These are phyloP conservation scores for Fusarium sp. DNA, from an alignment of 2,329 filamentous ascomycete species.

Conservation along the genomic window DNA sequence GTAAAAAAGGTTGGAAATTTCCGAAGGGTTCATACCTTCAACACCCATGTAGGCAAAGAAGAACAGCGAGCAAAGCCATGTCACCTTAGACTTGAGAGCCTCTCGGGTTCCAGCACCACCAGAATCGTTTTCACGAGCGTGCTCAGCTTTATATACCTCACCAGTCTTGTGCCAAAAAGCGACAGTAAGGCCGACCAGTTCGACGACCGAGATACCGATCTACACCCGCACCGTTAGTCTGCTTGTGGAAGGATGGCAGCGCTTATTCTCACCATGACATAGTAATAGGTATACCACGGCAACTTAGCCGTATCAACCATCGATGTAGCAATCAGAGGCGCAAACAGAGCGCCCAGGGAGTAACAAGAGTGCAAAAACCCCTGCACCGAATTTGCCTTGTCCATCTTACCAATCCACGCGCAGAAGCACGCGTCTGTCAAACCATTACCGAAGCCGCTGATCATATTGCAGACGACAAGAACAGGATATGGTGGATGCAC, in stretches of 20 bases:
- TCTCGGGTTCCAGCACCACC: conserved; percentile 49
- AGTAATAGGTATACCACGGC: conserved; percentile 78
- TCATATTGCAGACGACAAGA: conserved; percentile 70
- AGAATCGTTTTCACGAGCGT: conserved; percentile 40
- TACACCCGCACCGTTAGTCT: conserved; percentile 21
- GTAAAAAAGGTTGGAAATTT: rapidly evolving
- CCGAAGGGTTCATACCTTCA: conserved; percentile 59
- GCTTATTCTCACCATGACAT: conserved; percentile 70
- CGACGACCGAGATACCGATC: conserved; percentile 64
- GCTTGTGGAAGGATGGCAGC: conserved; percentile 13
- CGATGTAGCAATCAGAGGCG: conserved; percentile 74
- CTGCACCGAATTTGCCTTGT: conserved; percentile 74
- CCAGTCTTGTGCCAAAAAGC: conserved; percentile 73
- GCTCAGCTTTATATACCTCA: conserved; percentile 61
- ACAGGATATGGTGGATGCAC: conserved; percentile 75
- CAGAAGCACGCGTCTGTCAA: conserved; percentile 66
- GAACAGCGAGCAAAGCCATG: conserved; percentile 76
- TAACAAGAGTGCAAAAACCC: conserved; percentile 76
- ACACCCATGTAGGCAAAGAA: conserved; percentile 80
- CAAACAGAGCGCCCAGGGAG: conserved; percentile 72
- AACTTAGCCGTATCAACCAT: conserved; percentile 71
- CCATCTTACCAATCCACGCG: conserved; percentile 71
- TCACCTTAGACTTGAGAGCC: conserved; percentile 62
- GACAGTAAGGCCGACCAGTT: conserved; percentile 62
- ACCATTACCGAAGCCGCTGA: conserved; percentile 77